phyloP scores from a whole-genome alignment of 768 basidiomycete species.

The Boletus patriciae region DNA sequence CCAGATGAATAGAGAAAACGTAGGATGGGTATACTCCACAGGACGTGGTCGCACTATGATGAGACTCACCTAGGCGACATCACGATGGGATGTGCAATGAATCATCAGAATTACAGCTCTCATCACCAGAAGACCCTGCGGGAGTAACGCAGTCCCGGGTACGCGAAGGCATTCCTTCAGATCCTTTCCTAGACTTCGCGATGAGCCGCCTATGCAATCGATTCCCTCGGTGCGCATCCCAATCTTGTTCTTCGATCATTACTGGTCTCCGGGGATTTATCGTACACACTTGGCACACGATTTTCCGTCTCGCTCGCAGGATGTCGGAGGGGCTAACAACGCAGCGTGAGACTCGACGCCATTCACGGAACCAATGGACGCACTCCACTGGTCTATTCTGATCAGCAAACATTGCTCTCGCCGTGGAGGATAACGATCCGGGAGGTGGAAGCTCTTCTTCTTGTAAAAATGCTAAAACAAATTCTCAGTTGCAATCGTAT shows the following conservation, averaged over 20 bases:
- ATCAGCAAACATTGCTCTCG: slow-evolving; percentile 51
- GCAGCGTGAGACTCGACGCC: slow-evolving; percentile 11
- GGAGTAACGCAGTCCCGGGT: not conserved
- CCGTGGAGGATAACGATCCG: slow-evolving; percentile 50
- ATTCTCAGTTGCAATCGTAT: not conserved
- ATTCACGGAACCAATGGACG: slow-evolving; percentile 16
- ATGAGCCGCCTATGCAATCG: slow-evolving; percentile 54
- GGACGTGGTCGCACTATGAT: not conserved
- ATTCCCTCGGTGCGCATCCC: slow-evolving; percentile 58
- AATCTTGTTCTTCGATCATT: slow-evolving; percentile 59
- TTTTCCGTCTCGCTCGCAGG: slow-evolving; percentile 55
- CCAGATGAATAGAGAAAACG: not conserved
- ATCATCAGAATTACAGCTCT: not conserved
- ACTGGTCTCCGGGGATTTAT: slow-evolving; percentile 52
- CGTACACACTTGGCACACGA: slow-evolving; percentile 66
- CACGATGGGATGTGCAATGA: slow-evolving; percentile 7
- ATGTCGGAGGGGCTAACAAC: slow-evolving; percentile 54
- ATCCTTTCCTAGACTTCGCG: slow-evolving; percentile 27
- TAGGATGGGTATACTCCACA: not conserved
- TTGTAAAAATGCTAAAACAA: slow-evolving; percentile 50
- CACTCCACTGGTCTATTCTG: slow-evolving; percentile 48
- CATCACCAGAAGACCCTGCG: slow-evolving; percentile 7
- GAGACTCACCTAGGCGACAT: slow-evolving; percentile 12
- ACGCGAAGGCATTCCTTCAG: not conserved
- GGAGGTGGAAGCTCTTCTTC: slow-evolving; percentile 55